Percentiles rank a stretch among this genome's conserved stretches.
phyloP scores from a whole-genome alignment of 441 rosid species.

The Populus hybrid region DNA sequence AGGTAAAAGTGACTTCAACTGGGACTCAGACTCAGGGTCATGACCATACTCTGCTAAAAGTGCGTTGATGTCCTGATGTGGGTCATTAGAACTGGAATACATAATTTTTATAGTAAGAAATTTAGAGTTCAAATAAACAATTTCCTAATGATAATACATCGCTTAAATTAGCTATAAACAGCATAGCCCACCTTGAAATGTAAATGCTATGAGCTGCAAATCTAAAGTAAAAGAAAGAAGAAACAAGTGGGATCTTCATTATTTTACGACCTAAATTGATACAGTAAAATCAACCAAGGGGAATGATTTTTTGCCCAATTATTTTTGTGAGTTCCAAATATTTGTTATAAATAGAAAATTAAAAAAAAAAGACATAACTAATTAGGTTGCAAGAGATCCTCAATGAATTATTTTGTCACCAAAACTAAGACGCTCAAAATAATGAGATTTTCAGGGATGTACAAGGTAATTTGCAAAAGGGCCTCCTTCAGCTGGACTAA shows the following conservation, averaged over 20 bases:
- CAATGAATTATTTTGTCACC: neutral
- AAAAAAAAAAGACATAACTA: neutral
- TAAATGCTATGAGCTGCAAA: neutral
- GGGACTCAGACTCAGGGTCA: conserved; percentile 67
- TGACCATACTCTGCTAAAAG: conserved; percentile 57
- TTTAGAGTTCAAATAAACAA: neutral
- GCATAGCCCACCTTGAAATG: neutral
- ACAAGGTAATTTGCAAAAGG: conserved; percentile 62
- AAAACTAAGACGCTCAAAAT: conserved; percentile 8
- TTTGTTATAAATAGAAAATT: neutral
- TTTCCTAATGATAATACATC: neutral
- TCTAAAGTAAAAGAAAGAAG: conserved; percentile 1
- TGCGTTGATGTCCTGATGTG: conserved; percentile 53
- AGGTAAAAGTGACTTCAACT: conserved; percentile 67
- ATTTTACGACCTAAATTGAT: neutral
- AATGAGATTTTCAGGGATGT: conserved; percentile 20
- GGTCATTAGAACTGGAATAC: conserved; percentile 58
- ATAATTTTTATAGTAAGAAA: conserved; percentile 2
- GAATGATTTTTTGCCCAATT: neutral
- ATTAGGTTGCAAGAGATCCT: too few relatives aligned
- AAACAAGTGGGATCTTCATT: neutral
- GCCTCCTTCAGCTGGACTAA: conserved; percentile 63
- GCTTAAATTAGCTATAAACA: neutral
- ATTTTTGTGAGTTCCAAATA: neutral
- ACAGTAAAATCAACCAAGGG: neutral